phyloP scores from a whole-genome alignment of 768 basidiomycete genomes.

The Tubosaeta sp. region DNA sequence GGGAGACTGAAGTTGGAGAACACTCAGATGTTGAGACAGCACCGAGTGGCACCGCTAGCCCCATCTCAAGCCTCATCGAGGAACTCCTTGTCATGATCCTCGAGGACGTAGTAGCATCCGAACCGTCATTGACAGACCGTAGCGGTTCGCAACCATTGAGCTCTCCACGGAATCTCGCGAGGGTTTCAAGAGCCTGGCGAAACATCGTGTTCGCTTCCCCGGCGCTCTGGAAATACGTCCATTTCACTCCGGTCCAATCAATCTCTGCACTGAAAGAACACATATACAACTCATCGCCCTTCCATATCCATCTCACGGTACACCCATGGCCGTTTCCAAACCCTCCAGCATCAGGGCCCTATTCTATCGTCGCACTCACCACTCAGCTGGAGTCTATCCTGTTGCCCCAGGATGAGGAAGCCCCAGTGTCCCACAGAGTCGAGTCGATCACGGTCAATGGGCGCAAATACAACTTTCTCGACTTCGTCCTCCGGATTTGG shows the following conservation, averaged over 20 bases:
- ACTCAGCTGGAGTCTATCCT: slow-evolving; percentile 16
- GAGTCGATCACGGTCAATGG: slow-evolving; percentile 15
- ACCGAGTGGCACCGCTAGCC: not conserved
- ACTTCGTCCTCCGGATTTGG: slow-evolving; percentile 20
- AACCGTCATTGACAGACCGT: not conserved
- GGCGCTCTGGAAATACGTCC: slow-evolving; percentile 17
- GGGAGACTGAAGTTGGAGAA: not conserved
- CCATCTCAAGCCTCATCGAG: slow-evolving; percentile 11
- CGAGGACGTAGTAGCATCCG: slow-evolving; percentile 14
- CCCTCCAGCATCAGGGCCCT: slow-evolving; percentile 2
- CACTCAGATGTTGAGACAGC: not conserved
- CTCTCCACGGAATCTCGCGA: slow-evolving; percentile 13
- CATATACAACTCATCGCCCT: slow-evolving; percentile 7
- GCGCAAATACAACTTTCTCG: slow-evolving; percentile 12
- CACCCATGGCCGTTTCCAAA: slow-evolving; percentile 20
- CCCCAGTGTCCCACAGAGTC: slow-evolving; percentile 9
- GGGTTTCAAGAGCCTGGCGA: slow-evolving; percentile 16
- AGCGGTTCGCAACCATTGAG: not conserved
- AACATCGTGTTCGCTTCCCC: slow-evolving; percentile 14
- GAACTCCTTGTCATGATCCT: slow-evolving; percentile 22
- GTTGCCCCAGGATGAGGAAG: slow-evolving; percentile 1
- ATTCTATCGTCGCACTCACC: slow-evolving; percentile 13
- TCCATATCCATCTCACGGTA: slow-evolving; percentile 13
- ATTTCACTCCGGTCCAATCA: slow-evolving; percentile 15
- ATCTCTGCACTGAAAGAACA: slow-evolving; percentile 12